These are phyloP conservation scores for Biancaea sappan DNA, from an alignment of 306 rosid genomes.

Conservation along the genomic window DNA sequence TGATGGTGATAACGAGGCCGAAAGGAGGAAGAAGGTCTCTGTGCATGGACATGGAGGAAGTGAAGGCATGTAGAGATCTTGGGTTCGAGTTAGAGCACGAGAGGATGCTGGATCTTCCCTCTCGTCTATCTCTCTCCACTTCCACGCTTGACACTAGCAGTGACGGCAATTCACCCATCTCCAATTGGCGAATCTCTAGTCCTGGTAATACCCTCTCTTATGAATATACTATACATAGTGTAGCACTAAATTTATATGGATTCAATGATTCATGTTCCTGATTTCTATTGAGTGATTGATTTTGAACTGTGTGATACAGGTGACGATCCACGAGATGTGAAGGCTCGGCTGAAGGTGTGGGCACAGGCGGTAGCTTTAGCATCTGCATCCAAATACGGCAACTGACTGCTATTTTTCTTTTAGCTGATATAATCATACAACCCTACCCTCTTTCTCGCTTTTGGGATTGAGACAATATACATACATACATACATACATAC, in stretches of 20 bases:
- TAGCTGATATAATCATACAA: background rate
- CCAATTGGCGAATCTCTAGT: slow-evolving; percentile 74
- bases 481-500: background rate
- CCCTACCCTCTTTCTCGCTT: background rate
- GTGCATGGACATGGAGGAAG: slow-evolving; percentile 85
- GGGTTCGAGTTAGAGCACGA: slow-evolving; percentile 81
- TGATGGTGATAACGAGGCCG: slow-evolving; percentile 70
- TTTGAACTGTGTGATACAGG: slow-evolving; percentile 38
- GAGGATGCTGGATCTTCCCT: slow-evolving; percentile 48
- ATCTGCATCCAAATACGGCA: slow-evolving; percentile 56
- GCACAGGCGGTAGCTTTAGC: slow-evolving; percentile 90
- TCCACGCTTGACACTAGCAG: slow-evolving; percentile 59
- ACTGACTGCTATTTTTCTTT: slow-evolving; percentile 24
- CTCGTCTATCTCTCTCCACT: slow-evolving; percentile 44
- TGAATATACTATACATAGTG: no score
- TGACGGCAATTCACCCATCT: slow-evolving; percentile 72
- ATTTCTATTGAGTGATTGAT: no score
- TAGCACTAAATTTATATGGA: no score
- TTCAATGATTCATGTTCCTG: no score
- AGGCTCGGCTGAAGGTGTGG: slow-evolving; percentile 91
- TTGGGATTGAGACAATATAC: slow-evolving; percentile 3
- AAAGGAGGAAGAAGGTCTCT: slow-evolving; percentile 74
- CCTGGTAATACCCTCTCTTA: slow-evolving; percentile 68
- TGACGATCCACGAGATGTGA: slow-evolving; percentile 82
- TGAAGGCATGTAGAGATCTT: slow-evolving; percentile 86